phyloP scores from a whole-genome alignment of 2,329 filamentous ascomycete genomes.

The Epichloe gansuensis region DNA sequence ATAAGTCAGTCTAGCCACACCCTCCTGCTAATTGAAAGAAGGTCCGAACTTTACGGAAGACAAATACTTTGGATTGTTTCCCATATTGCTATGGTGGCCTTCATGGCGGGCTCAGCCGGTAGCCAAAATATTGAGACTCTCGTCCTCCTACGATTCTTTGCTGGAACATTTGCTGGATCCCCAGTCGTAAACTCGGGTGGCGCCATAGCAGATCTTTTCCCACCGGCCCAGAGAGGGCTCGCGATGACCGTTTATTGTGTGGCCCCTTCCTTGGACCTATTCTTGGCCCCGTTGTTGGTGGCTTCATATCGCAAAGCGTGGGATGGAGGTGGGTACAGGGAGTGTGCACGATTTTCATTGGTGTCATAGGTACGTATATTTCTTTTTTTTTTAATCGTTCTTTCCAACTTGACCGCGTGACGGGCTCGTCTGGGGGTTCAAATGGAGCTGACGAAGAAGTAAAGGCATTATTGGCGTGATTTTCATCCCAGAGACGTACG shows the following conservation, averaged over 20 bases:
- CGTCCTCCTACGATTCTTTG: conserved; percentile 49
- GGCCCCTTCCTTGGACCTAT: conserved; percentile 45
- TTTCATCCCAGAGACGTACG: conserved; percentile 40
- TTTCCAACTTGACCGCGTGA: too few species aligned
- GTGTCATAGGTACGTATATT: conserved; percentile 13
- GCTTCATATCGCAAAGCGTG: conserved; percentile 41
- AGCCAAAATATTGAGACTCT: conserved; percentile 41
- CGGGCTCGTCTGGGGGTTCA: too few species aligned
- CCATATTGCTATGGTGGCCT: too few species aligned
- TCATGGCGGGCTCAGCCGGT: conserved; percentile 23
- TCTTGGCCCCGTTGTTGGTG: conserved; percentile 43
- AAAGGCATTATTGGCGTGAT: too few species aligned
- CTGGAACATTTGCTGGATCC: conserved; percentile 42
- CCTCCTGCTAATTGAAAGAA: too few species aligned
- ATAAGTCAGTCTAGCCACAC: too few species aligned
- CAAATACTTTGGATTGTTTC: conserved; percentile 29
- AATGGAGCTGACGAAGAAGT: too few species aligned
- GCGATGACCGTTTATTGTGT: conserved; percentile 43
- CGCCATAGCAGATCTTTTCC: conserved; percentile 46
- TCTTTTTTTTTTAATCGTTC: too few species aligned
- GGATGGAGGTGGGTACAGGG: conserved; percentile 51
- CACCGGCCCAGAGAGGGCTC: conserved; percentile 33
- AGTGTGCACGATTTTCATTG: conserved; percentile 42
- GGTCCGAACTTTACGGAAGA: conserved; percentile 43
- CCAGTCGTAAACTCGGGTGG: conserved; percentile 45